Base-by-base conservation (phyloP, 2,329 filamentous ascomycete species). In the Ilyonectria mors-panacis region DNA sequence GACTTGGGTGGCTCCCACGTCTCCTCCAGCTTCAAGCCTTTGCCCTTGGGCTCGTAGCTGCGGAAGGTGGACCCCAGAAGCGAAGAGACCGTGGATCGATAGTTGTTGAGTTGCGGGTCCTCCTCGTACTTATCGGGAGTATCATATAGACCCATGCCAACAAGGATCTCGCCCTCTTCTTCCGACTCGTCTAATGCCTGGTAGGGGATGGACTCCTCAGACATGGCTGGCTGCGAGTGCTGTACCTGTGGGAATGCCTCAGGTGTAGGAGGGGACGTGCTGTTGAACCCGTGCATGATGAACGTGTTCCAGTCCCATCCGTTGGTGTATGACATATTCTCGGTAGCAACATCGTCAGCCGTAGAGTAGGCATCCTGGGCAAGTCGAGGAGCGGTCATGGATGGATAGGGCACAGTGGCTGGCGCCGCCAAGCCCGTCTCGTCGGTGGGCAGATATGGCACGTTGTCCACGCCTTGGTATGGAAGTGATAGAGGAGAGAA, bases 101-200 rank as follows among this genome's bases (percentile, higher is more conserved):
- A 85, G 81, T 87, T 85, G 79, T 89, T 82, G 61, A 88, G 77
- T 57, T 85, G 81, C 33, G 85, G 81, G 62, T 87, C 86, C 21
- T 83, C 80, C 8, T 85, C 80, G 47, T 79, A 74, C 74, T 88
- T 87, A 62, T 91, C 91, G 0, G 92, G 92, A 5, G 88, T 83
- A 74, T 94, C 93, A 78, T 96, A 96, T 0, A 96, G 86, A 1
- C 93, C 93, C 87, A 96, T 91, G 21, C 93, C 93, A n/a, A 94
- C 86, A 2, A 95, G 85, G 66, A 94, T 91, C 75, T 94, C 92
- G 42, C 89, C 91, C 51, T 89, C 88, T 30, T 89, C 88, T 54
- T 88, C 84, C 7, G 82, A 77, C 44, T 88, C 85, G 35, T 87
- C 85, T 26, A 88, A 79, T 6, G 85, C 72, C 62, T 86, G 81